Base-by-base conservation (phyloP, 2,329 filamentous ascomycete genomes). In the Chaetomiaceae sp. region DNA sequence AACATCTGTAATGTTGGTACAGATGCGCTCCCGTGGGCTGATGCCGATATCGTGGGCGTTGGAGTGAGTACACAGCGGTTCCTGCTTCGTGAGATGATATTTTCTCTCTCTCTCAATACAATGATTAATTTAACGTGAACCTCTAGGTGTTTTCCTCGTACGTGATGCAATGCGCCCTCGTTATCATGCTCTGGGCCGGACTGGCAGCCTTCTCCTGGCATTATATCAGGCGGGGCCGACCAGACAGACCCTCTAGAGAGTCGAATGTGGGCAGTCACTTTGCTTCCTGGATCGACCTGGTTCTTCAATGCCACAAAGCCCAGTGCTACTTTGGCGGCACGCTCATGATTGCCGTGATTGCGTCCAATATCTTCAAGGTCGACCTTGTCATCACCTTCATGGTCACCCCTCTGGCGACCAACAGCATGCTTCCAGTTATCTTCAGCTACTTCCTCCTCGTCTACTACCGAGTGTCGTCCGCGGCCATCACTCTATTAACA, bases 281-380 rank as follows among this genome's bases (percentile, higher is more conserved):
- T 14, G 5, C 13, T 14, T 18, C 38, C 11, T 42, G 38, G 38
- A 29, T 42, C 21, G 13, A 8, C 38, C 38, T 42, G 10, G 16
- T 42, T 20, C 38, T 42, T 5, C 21, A 42, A 14, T 16, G 6
- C 20, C 38, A 42, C 38, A 42, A 42, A 42, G 21, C 38, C 14
- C 38, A 42, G 21, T 42, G 38, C 38, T 42, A 42, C 21, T 42
- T 42, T 23, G 38, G 38, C 38, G 38, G 38, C 38, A 42, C 38
- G 13, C 38, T 42, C 21, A 42, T 42, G 38, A 25, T 42, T 10
- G 38, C 38, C 23, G 21, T 27, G 21, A n/a, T 25, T 20, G 38
- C 11, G 2, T 14, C 14, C 11, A 29, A 42, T 23, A 6, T 42
- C 11, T 29, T 14, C 38, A 8, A 3, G 21, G n/a, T 16, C 40